phyloP scores from a whole-genome alignment of 495 filamentous ascomycete genomes.

The Penicillium canescens region DNA sequence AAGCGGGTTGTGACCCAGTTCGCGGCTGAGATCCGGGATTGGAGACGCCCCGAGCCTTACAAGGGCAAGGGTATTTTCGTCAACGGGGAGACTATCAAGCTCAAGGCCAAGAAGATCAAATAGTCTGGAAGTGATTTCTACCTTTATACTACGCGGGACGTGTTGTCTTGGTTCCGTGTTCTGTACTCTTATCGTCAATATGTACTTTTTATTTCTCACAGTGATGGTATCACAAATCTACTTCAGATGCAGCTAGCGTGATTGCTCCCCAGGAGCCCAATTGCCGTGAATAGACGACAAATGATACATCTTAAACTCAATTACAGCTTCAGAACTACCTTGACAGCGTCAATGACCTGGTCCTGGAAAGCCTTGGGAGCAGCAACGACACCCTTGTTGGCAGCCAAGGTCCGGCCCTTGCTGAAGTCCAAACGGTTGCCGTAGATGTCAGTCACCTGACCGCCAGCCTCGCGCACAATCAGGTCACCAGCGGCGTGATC shows the following conservation, averaged over 20 bases:
- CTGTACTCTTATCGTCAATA: slow-evolving; percentile 42
- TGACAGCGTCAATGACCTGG: slow-evolving; percentile 78
- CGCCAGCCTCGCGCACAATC: slow-evolving; percentile 92
- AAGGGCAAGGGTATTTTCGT: slow-evolving; percentile 99
- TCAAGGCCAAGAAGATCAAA: slow-evolving; percentile 99
- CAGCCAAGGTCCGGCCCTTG: slow-evolving; percentile 78
- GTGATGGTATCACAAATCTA: slow-evolving; percentile 30
- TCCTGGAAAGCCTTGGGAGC: slow-evolving; percentile 73
- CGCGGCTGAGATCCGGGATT: slow-evolving; percentile 81
- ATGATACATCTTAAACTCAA: slow-evolving; percentile 7
- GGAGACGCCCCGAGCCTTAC: slow-evolving; percentile 94
- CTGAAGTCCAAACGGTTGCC: slow-evolving; percentile 83
- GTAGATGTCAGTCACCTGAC: slow-evolving; percentile 81
- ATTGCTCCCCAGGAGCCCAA: slow-evolving; percentile 18
- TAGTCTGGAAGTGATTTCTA: slow-evolving; percentile 38
- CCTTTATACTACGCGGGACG: slow-evolving; percentile 27
- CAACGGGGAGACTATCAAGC: slow-evolving; percentile 92
- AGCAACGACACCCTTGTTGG: slow-evolving; percentile 92
- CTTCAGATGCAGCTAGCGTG: slow-evolving; percentile 38
- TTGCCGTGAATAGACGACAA: slow-evolving; percentile 1
- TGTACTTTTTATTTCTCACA: slow-evolving; percentile 34
- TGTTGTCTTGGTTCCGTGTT: slow-evolving; percentile 25
- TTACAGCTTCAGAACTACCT: slow-evolving; percentile 68
- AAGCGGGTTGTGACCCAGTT: slow-evolving; percentile 85
- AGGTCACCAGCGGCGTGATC: slow-evolving; percentile 97